Evolutionary conservation across 345 rosid genomes (phyloP).

Genomic region (Garcia nutans): DNA sequence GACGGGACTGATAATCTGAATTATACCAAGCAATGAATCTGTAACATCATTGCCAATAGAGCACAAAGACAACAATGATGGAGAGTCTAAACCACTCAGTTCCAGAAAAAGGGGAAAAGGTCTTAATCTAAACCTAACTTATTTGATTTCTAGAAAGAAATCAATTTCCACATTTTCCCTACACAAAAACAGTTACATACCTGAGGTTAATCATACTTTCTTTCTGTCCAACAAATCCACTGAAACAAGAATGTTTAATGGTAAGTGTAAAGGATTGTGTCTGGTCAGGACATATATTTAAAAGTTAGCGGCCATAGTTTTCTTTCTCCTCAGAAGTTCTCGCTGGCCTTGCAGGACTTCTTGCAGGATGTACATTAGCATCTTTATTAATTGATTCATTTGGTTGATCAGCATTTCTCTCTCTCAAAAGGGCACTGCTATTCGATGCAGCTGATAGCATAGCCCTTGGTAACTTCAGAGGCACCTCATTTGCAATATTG

Average conservation of each 20-base stretch:
- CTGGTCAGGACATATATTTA: neutral
- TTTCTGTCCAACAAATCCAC: neutral
- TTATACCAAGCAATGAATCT: neutral
- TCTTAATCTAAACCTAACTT: neutral
- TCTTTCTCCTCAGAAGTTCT: conserved; percentile 73
- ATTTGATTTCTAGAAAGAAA: conserved; percentile 18
- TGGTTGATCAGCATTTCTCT: conserved; percentile 63
- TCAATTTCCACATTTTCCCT: neutral
- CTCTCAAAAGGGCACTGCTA: conserved; percentile 61
- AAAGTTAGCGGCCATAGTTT: conserved; percentile 37
- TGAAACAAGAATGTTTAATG: neutral
- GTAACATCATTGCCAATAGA: neutral
- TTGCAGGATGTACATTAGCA: conserved; percentile 31
- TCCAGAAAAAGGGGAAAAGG: neutral
- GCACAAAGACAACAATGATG: neutral
- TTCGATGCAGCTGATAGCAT: conserved; percentile 63
- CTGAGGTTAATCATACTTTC: neutral
- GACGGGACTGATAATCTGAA: too few relatives aligned
- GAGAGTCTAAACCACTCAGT: neutral
- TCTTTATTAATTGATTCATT: conserved; percentile 47
- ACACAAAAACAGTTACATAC: neutral
- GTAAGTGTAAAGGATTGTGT: neutral
- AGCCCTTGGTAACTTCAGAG: conserved; percentile 77
- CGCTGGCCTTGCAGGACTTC: conserved; percentile 43
- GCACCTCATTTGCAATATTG: conserved; percentile 27